phyloP scores from a whole-genome alignment of 2,329 filamentous ascomycete species.

The Daldinia eschscholtzii region DNA sequence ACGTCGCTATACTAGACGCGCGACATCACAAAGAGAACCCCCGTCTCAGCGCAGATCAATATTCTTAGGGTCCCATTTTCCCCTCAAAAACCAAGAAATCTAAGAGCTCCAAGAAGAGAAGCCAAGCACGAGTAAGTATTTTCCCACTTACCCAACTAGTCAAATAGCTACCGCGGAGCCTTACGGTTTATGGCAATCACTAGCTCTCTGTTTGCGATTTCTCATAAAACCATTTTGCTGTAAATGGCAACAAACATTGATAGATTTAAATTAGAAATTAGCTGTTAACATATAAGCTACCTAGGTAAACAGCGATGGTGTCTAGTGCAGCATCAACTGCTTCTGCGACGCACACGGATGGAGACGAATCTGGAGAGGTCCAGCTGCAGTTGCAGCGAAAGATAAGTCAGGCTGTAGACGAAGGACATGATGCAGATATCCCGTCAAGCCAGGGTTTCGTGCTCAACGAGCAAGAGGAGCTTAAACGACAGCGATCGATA shows the following conservation, averaged over 20 bases:
- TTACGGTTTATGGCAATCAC: neutral
- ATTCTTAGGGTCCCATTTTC: constrained; percentile 18
- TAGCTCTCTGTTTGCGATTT: neutral
- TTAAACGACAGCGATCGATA: constrained; percentile 55
- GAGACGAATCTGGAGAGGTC: constrained; percentile 25
- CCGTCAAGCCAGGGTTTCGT: constrained; percentile 62
- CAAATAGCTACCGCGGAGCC: no score
- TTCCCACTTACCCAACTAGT: neutral
- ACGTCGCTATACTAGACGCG: constrained; percentile 2
- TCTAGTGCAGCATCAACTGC: constrained; percentile 44
- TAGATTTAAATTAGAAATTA: neutral
- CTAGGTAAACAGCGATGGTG: constrained; percentile 34
- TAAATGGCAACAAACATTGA: neutral
- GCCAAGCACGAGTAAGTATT: constrained; percentile 31
- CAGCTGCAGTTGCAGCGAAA: constrained; percentile 48
- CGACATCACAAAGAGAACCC: constrained; percentile 14
- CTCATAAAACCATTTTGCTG: neutral
- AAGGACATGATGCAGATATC: constrained; percentile 64
- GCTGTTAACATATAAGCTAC: constrained; percentile 12
- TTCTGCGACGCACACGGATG: constrained; percentile 32
- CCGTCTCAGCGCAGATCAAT: constrained; percentile 20
- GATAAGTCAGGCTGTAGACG: constrained; percentile 58
- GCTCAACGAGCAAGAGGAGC: constrained; percentile 56
- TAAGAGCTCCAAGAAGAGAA: constrained; percentile 14
- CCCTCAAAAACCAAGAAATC: constrained; percentile 23